A percentile compares a stretch with the other conserved stretches of the same genome.
phyloP scores from a whole-genome alignment of 371 early-diverging fungal genomes.

The Mortierella sp. region DNA sequence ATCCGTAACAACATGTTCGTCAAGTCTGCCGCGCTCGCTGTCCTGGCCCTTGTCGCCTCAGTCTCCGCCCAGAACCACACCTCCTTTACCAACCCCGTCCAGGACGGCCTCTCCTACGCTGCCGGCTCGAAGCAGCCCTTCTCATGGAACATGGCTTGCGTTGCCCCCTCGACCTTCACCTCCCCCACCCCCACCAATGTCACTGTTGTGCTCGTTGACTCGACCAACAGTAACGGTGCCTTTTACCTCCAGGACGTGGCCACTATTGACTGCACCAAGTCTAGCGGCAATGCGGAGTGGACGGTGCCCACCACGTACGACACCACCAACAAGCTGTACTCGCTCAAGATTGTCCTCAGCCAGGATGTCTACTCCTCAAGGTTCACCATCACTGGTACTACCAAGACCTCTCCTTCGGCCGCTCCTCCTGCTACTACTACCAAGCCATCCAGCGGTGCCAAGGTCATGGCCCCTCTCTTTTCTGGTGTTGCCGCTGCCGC shows the following conservation, averaged over 20 bases:
- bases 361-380: conserved; percentile 17
- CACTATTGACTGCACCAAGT: conserved; percentile 29
- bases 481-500: background rate
- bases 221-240: conserved; percentile 70
- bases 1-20: conserved; percentile 19
- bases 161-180: conserved; percentile 5
- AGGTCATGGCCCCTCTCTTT: too few relatives aligned
- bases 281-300: conserved; percentile 29
- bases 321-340: conserved; percentile 6
- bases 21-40: conserved; percentile 33
- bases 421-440: too few relatives aligned
- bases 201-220: conserved; percentile 57
- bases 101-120: background rate
- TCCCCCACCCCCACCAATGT: conserved; percentile 22
- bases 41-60: conserved; percentile 18
- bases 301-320: conserved; percentile 10
- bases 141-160: conserved; percentile 32
- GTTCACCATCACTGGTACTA: conserved; percentile 3
- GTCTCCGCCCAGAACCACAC: conserved; percentile 37
- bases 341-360: conserved; percentile 19
- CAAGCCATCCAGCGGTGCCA: background rate
- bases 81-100: conserved; percentile 38
- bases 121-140: conserved; percentile 26
- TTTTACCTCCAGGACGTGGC: conserved; percentile 60
- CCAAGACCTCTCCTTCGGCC: background rate